Conservation (phyloP, 2,329 filamentous ascomycete species). For the Cladophialophora chaetospira region DNA sequence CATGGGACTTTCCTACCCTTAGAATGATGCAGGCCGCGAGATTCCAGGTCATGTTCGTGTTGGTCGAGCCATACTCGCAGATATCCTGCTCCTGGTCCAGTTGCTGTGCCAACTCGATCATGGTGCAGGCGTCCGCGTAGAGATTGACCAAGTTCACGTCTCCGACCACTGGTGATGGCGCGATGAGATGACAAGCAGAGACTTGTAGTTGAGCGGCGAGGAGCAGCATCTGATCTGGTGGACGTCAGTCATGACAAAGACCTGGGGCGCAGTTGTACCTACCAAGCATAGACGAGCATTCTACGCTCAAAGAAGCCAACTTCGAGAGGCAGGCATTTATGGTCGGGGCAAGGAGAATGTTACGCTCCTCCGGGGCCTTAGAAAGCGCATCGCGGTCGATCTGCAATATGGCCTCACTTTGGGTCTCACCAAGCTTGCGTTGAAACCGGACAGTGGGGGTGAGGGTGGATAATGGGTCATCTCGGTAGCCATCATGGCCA, state of each 20-base stretch:
- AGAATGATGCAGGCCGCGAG: constrained; percentile 21
- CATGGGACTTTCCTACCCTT: constrained; percentile 12
- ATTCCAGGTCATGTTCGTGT: constrained; percentile 6
- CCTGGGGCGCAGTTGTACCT: not conserved
- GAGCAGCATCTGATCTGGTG: constrained; percentile 6
- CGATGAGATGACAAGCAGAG: constrained; percentile 16
- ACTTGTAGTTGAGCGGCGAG: constrained; percentile 9
- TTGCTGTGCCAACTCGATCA: constrained; percentile 11
- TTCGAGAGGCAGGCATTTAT: constrained; percentile 9
- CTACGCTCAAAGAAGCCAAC: constrained; percentile 1
- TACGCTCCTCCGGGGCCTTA: constrained; percentile 15
- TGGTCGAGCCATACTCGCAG: constrained; percentile 6
- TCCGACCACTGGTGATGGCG: constrained; percentile 1
- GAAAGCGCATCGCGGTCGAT: constrained; percentile 21
- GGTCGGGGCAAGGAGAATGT: constrained; percentile 10
- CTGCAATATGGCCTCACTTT: constrained; percentile 16
- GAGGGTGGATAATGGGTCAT: constrained; percentile 10
- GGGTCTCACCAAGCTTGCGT: constrained; percentile 13
- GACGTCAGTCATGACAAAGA: not conserved
- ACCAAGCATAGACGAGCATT: constrained; percentile 13
- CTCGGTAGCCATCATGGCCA: constrained; percentile 14
- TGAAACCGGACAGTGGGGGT: constrained; percentile 13
- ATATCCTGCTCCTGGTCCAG: constrained; percentile 13
- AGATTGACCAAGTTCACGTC: constrained; percentile 1
- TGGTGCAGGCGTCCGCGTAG: constrained; percentile 5